Evolutionary conservation across 768 basidiomycete genomes (phyloP).

Genomic region (Chalciporus chontae): DNA sequence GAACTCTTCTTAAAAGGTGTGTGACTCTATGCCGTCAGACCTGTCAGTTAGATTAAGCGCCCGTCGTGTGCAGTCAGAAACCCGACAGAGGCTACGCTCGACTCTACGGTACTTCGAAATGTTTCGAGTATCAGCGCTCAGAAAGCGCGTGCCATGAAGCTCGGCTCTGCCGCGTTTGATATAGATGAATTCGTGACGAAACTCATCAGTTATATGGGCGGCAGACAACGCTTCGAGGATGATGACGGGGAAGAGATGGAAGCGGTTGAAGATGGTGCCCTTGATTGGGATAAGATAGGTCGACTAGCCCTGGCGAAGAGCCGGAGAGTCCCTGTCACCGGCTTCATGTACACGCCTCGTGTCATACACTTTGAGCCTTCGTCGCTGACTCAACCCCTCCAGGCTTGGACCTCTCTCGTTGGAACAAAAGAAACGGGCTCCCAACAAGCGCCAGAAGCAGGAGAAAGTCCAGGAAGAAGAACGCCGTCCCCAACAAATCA

Average conservation of each 20-base stretch:
- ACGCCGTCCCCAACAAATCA: constrained; percentile 74
- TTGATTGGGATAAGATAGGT: constrained; percentile 87
- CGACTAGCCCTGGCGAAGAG: constrained; percentile 79
- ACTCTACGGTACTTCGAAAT: constrained; percentile 76
- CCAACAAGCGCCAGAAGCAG: constrained; percentile 58
- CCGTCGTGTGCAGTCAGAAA: constrained; percentile 53
- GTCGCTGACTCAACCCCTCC: constrained; percentile 13
- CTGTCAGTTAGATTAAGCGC: constrained; percentile 1
- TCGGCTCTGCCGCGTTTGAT: constrained; percentile 86
- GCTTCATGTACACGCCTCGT: constrained; percentile 72
- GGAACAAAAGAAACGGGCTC: constrained; percentile 74
- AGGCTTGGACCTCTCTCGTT: constrained; percentile 92
- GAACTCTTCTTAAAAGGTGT: constrained; percentile 61
- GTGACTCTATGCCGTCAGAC: constrained; percentile 4
- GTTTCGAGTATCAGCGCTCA: constrained; percentile 77
- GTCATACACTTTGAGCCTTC: neutral
- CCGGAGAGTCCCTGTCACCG: constrained; percentile 72
- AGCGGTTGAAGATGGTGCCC: constrained; percentile 42
- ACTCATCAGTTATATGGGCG: constrained; percentile 74
- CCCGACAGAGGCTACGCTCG: constrained; percentile 86
- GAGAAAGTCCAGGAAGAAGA: constrained; percentile 71
- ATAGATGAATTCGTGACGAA: constrained; percentile 85
- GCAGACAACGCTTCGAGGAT: constrained; percentile 46
- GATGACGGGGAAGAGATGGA: constrained; percentile 53
- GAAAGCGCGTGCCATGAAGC: constrained; percentile 89